Evolutionary conservation across 352 stramenopile genomes (phyloP).

Genomic region (Globisporangium yorkense): DNA sequence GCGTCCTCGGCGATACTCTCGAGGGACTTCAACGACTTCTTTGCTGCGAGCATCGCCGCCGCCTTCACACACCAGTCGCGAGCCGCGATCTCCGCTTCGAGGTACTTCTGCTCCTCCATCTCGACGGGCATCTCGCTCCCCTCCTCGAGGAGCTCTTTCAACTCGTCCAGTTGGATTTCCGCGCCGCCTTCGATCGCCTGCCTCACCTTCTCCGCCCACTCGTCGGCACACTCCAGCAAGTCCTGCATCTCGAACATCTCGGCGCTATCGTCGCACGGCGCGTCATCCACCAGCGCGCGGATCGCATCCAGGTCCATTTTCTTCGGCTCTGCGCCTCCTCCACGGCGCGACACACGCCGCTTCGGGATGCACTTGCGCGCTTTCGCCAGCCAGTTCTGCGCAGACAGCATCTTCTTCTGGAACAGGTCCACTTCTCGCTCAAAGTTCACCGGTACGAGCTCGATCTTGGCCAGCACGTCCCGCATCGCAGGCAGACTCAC

Average conservation of each 20-base stretch:
- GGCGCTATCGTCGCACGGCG: conserved; percentile 76
- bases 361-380: conserved; percentile 85
- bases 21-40: conserved; percentile 62
- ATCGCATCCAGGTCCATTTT: conserved; percentile 83
- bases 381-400: conserved; percentile 81
- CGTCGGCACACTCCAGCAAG: conserved; percentile 79
- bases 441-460: conserved; percentile 85
- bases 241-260: conserved; percentile 90
- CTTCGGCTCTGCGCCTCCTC: conserved; percentile 29
- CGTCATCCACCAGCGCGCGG: conserved; percentile 77
- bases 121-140: conserved; percentile 82
- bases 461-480: conserved; percentile 72
- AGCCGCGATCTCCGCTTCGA: conserved; percentile 72
- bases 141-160: conserved; percentile 78
- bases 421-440: conserved; percentile 71
- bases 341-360: conserved; percentile 49
- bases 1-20: conserved; percentile 53
- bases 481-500: conserved; percentile 79
- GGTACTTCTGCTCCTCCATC: conserved; percentile 81
- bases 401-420: conserved; percentile 80
- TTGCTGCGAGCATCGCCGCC: conserved; percentile 38
- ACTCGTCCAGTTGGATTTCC: conserved; percentile 57
- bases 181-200: conserved; percentile 66
- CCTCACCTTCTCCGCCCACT: conserved; percentile 77
- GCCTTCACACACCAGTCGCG: conserved; percentile 72